These are phyloP conservation scores for Collybia sp. DNA, from an alignment of 768 basidiomycete genomes.

Conservation along the genomic window DNA sequence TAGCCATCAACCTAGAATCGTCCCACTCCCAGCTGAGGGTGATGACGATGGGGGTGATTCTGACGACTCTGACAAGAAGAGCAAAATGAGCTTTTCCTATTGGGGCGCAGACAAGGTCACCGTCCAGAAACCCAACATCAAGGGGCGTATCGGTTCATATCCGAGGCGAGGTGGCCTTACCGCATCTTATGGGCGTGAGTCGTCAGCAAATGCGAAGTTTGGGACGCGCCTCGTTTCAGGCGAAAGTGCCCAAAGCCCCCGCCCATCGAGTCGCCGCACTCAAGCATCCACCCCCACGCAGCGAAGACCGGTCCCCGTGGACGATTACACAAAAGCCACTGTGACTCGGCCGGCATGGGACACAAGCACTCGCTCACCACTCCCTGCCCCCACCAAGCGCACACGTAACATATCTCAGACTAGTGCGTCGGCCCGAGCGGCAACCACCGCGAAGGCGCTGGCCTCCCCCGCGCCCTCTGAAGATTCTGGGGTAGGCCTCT, in stretches of 20 bases:
- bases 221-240: conserved; percentile 74
- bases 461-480: conserved; percentile 73
- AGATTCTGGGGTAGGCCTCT: conserved; percentile 81
- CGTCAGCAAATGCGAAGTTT: conserved; percentile 91
- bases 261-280: conserved; percentile 64
- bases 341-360: conserved; percentile 77
- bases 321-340: conserved; percentile 65
- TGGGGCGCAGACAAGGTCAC: conserved; percentile 93
- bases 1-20: conserved; percentile 54
- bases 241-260: conserved; percentile 40
- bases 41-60: conserved; percentile 57
- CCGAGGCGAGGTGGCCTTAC: conserved; percentile 37
- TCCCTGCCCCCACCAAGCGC: conserved; percentile 46
- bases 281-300: conserved; percentile 38
- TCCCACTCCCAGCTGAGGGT: conserved; percentile 65
- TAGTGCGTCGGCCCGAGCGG: conserved; percentile 49
- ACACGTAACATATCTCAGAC: conserved; percentile 70
- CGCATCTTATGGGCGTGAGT: conserved; percentile 71
- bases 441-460: conserved; percentile 37
- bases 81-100: conserved; percentile 93
- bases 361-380: conserved; percentile 47
- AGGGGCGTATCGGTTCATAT: conserved; percentile 34
- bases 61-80: conserved; percentile 84
- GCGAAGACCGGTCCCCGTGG: conserved; percentile 44
- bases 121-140: conserved; percentile 71